These are phyloP conservation scores for Tylopilus plumbeoviolaceoides DNA, from an alignment of 768 basidiomycete species.

Conservation along the genomic window DNA sequence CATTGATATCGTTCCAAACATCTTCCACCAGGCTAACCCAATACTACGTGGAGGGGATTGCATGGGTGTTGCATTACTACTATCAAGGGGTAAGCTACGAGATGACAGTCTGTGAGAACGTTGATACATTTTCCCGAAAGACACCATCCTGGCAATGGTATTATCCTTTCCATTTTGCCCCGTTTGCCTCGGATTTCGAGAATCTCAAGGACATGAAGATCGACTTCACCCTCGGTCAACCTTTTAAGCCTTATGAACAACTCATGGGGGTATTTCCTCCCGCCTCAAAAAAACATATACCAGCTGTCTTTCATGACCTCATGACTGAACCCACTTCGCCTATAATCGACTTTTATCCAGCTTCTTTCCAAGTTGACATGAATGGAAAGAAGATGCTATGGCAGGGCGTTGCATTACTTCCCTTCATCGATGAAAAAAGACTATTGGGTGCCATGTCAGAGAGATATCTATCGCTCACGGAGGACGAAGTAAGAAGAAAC, in stretches of 20 bases:
- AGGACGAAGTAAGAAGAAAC: constrained; percentile 83
- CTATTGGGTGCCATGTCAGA: constrained; percentile 79
- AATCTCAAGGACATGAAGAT: constrained; percentile 77
- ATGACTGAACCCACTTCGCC: constrained; percentile 88
- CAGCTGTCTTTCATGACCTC: constrained; percentile 75
- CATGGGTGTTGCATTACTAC: constrained; percentile 96
- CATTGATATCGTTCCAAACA: constrained; percentile 3
- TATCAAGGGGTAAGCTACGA: constrained; percentile 83
- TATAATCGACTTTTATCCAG: constrained; percentile 94
- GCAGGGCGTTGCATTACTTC: constrained; percentile 96
- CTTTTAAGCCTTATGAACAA: constrained; percentile 97
- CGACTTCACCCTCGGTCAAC: constrained; percentile 72
- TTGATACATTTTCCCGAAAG: constrained; percentile 36
- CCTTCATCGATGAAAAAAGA: constrained; percentile 88
- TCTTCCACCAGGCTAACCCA: constrained; percentile 57
- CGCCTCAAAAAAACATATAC: constrained; percentile 82
- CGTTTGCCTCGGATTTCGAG: constrained; percentile 92
- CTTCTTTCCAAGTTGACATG: constrained; percentile 95
- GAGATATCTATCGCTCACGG: constrained; percentile 60
- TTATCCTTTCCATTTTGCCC: constrained; percentile 97
- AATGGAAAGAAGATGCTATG: constrained; percentile 99
- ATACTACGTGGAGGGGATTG: constrained; percentile 88
- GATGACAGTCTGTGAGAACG: not conserved
- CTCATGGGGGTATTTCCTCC: constrained; percentile 98
- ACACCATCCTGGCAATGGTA: constrained; percentile 98